A percentile compares a stretch with the other conserved stretches of the same genome.
phyloP scores from a whole-genome alignment of 352 stramenopile genomes.

The Phytophthora megakarya region DNA sequence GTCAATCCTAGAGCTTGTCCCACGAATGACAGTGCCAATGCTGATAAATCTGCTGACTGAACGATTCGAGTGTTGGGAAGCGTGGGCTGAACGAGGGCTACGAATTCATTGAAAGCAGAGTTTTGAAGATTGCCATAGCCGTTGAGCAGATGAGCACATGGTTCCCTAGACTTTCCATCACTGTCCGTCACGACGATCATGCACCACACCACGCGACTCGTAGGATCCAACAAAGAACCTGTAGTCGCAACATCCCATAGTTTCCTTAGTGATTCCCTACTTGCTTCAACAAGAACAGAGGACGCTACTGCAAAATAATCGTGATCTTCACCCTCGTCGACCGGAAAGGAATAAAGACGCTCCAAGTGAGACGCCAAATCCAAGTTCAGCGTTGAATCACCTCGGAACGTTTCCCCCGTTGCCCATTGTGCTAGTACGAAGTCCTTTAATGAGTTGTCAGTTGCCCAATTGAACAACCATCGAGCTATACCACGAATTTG shows the following conservation, averaged over 20 bases:
- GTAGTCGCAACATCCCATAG: conserved; percentile 46
- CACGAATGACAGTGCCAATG: conserved; percentile 47
- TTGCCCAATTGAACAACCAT: conserved; percentile 60
- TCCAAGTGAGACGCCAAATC: conserved; percentile 35
- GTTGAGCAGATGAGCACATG: conserved; percentile 46
- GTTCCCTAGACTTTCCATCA: background rate
- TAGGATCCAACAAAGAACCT: conserved; percentile 57
- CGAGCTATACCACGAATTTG: conserved; percentile 51
- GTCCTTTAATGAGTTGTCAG: conserved; percentile 44
- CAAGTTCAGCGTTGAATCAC: conserved; percentile 25
- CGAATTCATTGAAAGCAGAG: conserved; percentile 33
- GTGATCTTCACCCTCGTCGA: conserved; percentile 7
- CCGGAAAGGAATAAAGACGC: conserved; percentile 35
- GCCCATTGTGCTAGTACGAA: conserved; percentile 60
- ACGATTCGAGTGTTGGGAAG: conserved; percentile 21
- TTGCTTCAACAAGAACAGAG: conserved; percentile 5
- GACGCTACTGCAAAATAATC: conserved; percentile 25
- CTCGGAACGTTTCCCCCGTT: conserved; percentile 47
- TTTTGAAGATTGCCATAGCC: conserved; percentile 42
- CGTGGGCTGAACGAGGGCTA: conserved; percentile 37
- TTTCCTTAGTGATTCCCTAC: conserved; percentile 30
- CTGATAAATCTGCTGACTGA: conserved; percentile 41
- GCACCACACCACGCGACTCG: conserved; percentile 54
- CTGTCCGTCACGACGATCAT: conserved; percentile 28
- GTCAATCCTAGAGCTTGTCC: conserved; percentile 38